phyloP scores from a whole-genome alignment of 768 basidiomycete genomes.

The Pulveroboletus sp. region DNA sequence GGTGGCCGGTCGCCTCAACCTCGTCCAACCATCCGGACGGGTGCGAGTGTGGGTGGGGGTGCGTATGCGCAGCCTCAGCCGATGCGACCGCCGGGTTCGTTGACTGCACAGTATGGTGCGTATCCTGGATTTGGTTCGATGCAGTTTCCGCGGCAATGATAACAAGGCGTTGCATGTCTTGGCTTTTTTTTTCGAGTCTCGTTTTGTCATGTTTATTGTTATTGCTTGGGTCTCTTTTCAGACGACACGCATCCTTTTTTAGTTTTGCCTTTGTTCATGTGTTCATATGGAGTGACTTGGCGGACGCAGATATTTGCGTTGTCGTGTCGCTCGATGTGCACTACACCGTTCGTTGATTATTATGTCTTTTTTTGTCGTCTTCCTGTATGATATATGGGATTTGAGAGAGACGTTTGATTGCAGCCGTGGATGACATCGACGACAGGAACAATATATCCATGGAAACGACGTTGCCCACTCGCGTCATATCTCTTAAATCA shows the following conservation, averaged over 20 bases:
- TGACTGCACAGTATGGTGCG: conserved; percentile 16
- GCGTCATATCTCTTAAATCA: no score
- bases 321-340: neutral
- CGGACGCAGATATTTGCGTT: neutral
- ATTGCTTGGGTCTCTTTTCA: conserved; percentile 13
- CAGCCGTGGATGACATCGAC: neutral
- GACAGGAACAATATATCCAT: no score
- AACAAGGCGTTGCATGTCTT: neutral
- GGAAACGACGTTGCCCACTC: no score
- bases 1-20: conserved; percentile 20
- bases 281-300: neutral
- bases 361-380: conserved; percentile 9
- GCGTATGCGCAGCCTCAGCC: conserved; percentile 25
- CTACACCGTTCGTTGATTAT: neutral
- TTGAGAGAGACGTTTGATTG: neutral
- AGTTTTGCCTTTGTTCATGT: neutral
- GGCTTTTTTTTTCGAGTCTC: neutral
- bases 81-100: conserved; percentile 12
- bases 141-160: conserved; percentile 20
- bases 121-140: conserved; percentile 21
- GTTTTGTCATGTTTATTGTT: conserved; percentile 18
- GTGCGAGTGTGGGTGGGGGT: neutral
- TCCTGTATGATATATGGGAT: conserved; percentile 33
- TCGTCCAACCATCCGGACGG: conserved; percentile 11
- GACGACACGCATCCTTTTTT: neutral